A percentile compares a stretch with the other conserved stretches of the same genome.
phyloP scores from a whole-genome alignment of 495 filamentous ascomycete genomes.

The Emericellopsis terricola region DNA sequence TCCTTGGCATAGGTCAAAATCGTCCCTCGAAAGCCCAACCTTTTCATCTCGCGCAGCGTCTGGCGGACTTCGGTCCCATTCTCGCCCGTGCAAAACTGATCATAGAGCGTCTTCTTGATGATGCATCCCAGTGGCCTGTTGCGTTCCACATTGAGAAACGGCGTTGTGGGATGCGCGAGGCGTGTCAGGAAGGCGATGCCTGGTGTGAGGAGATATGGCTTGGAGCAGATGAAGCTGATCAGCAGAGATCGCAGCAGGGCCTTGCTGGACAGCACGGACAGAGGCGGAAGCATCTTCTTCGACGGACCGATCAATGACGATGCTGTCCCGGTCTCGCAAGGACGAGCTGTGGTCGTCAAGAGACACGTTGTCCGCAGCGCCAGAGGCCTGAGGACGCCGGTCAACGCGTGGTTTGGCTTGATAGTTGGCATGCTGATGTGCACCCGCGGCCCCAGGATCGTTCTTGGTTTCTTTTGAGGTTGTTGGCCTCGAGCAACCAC shows the following conservation, averaged over 20 bases:
- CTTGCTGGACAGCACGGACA: too few relatives aligned
- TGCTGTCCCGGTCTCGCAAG: too few relatives aligned
- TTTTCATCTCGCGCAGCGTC: slow-evolving; percentile 41
- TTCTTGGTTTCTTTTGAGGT: too few relatives aligned
- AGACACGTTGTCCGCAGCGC: too few relatives aligned
- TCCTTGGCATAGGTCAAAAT: slow-evolving; percentile 62
- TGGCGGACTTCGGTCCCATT: slow-evolving; percentile 37
- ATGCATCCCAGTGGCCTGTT: slow-evolving; percentile 38
- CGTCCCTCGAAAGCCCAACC: slow-evolving; percentile 54
- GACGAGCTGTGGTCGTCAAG: too few relatives aligned
- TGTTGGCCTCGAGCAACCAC: too few relatives aligned
- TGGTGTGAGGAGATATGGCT: slow-evolving; percentile 47
- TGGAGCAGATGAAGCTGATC: slow-evolving; percentile 65
- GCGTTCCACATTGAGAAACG: slow-evolving; percentile 34
- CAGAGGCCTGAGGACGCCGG: too few relatives aligned
- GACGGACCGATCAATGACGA: too few relatives aligned
- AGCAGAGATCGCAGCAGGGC: slow-evolving; percentile 66
- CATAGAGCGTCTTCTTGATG: slow-evolving; percentile 63
- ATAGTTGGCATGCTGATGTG: too few relatives aligned
- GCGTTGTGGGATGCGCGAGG: slow-evolving; percentile 51
- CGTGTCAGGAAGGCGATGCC: slow-evolving; percentile 48
- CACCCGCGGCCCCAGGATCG: too few relatives aligned
- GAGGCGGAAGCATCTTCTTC: too few relatives aligned
- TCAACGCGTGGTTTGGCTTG: too few relatives aligned
- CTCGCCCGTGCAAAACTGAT: slow-evolving; percentile 69